Base-by-base conservation (phyloP, 371 early-diverging fungal species). In the Massospora cicadina region DNA sequence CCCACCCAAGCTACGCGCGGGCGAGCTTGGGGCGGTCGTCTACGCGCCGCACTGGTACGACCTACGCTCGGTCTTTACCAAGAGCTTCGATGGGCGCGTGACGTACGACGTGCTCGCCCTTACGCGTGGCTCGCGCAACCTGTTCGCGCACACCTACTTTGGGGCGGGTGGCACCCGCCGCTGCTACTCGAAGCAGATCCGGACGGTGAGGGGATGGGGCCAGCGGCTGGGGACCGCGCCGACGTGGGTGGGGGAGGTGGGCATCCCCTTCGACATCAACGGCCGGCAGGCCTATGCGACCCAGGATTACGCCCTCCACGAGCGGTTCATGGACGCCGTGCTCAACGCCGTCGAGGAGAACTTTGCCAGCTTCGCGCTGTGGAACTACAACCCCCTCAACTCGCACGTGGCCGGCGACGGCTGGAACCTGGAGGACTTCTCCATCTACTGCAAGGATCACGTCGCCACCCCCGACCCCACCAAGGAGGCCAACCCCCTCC, bases 1-100 rank as follows among this genome's bases (percentile, higher is more conserved):
- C 7, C 82, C 85, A 2, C 84, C 85, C 3, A 68, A 68, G 17
- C 68, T 68, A n/a, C 63, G 66, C 25, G 65, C 71, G 24, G 66
- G 69, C 1, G 72, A 74, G 32, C 72, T 69, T 25, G 70, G 70
- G 0, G 72, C 79, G 7, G 60, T 86, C 5, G 81, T 77, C 1
- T 85, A 82, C 68, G 74, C 84, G 0, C 86, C 88, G 2, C 85
- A 86, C 68, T 87, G 84, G 83, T 87, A 87, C 60, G 88, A 87
- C 66, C 80, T 63, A 13, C 33, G 54, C 1, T 26, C n/a, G 0
- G 54, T 23, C 21, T 86, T 86, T 65, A 79, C 80, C 71, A 90
- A 89, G 70, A 71, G 79, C 21, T 88, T 88, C 54, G 78, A 85
- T 65, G 82, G 84, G 7, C 71, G 76, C 13, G 73, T 88, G 28